phyloP scores from a whole-genome alignment of 306 rosid species.

The Quercus agrifolia region DNA sequence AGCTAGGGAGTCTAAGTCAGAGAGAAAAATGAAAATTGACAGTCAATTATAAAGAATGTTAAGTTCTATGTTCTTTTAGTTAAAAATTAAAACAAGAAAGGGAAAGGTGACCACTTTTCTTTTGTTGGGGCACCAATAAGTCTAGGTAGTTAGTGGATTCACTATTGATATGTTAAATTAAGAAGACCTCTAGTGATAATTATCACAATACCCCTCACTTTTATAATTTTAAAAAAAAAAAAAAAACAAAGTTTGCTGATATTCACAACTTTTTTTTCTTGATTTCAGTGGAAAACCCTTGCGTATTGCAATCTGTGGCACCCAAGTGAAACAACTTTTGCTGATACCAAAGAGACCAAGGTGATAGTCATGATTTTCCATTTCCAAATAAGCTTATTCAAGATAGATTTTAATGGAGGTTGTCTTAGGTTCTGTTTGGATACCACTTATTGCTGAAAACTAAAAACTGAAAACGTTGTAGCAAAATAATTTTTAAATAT shows the following conservation, averaged over 20 bases:
- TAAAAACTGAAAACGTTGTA: too few relatives aligned
- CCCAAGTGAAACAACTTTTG: too few relatives aligned
- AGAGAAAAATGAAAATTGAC: slow-evolving; percentile 39
- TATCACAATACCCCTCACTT: not conserved
- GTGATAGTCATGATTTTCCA: too few relatives aligned
- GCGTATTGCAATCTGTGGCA: not conserved
- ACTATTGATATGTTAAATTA: too few relatives aligned
- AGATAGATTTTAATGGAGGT: too few relatives aligned
- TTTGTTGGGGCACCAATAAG: slow-evolving; percentile 63
- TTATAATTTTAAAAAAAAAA: not conserved
- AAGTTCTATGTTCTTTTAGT: slow-evolving; percentile 17
- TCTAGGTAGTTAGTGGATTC: too few relatives aligned
- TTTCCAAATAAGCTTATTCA: too few relatives aligned
- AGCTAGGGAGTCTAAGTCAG: slow-evolving; percentile 19
- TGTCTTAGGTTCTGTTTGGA: too few relatives aligned
- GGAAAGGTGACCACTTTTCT: slow-evolving; percentile 60
- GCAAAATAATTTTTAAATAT: too few relatives aligned
- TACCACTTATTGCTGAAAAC: too few relatives aligned
- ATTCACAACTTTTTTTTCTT: not conserved
- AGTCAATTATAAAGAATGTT: slow-evolving; percentile 23
- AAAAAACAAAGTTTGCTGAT: not conserved
- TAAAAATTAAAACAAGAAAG: slow-evolving; percentile 46
- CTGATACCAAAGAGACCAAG: too few relatives aligned
- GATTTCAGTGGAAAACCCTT: not conserved
- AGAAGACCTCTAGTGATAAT: not conserved